Evolutionary conservation across 345 rosid genomes (phyloP), one percentile per base, ranked within the genome.

Genomic region (Pelargonium nanum): DNA sequence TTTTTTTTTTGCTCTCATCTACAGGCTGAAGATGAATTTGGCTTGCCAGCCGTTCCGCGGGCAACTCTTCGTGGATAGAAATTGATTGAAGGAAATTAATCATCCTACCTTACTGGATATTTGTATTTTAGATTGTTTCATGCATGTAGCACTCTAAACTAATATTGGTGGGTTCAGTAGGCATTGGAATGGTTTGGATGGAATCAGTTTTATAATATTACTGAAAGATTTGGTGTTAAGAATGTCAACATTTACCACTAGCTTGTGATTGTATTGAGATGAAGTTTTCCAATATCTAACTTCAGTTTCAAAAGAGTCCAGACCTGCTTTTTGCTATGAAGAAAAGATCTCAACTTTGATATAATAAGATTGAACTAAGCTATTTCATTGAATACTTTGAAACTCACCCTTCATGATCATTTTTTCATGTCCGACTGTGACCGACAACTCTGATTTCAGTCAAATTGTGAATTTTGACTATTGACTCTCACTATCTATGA

Each of bases 1-100:
- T 56, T 1, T 9, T 13, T 52, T 62, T 32, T 45, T 59, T 56
- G 28, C 8, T 24, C 0, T 55, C 7, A 34, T 34, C 50, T 50
- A 34, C 86, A 89, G 97, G 86, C 78, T 60, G 91, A 80, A 70
- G 91, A 89, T 78, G 97, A 89, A 60, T 73, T 76, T 61, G 89
- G 91, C 54, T 75, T 89, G 59, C 97, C 97, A 0, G 73, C 97
- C 2, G 97, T 83, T 21, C 95, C 97, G 45, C 85, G 68, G 24
- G 91, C 97, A 40, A 80, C 95, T n/a, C 58, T 89, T 52, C 89
- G 97, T 34, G 89, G 78, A 12, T 89, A 77, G 62, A 28, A 51
- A 22, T 7, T 16, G 20, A 24, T 55, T 22, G 16, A 22, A 1
- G 23, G 57, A 21, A 2, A 8, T 6, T 21, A 55, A 55, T 22